Evolutionary conservation across 306 rosid species (phyloP).

Genomic region (Fragaria ananassa): DNA sequence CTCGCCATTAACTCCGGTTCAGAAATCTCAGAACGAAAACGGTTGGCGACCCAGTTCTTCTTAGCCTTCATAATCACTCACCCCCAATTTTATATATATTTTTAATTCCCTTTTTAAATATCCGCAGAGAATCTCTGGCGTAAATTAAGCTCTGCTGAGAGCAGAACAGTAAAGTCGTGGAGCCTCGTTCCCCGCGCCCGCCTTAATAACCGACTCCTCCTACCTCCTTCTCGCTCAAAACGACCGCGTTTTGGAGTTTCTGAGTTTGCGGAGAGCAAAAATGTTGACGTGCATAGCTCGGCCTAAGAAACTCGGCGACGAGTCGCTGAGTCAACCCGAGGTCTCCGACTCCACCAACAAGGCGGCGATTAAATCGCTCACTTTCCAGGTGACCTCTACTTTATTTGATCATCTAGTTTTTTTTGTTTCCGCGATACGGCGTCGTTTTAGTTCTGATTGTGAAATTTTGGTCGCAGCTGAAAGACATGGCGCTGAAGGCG

Average conservation of each 20-base stretch:
- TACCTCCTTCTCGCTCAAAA: background rate
- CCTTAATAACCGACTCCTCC: background rate
- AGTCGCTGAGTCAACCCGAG: constrained; percentile 56
- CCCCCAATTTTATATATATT: background rate
- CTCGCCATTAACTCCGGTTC: background rate
- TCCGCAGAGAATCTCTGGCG: constrained; percentile 24
- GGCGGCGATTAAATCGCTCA: constrained; percentile 63
- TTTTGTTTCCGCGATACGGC: background rate
- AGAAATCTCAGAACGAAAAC: background rate
- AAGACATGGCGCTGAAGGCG: constrained; percentile 93
- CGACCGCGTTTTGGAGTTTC: background rate
- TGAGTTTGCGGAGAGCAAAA: constrained; percentile 9
- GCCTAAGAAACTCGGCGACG: constrained; percentile 74
- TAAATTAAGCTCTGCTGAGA: constrained; percentile 17
- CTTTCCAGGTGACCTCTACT: constrained; percentile 55
- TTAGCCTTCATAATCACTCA: background rate
- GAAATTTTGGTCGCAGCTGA: constrained; percentile 37
- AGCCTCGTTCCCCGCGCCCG: constrained; percentile 24
- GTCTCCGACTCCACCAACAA: constrained; percentile 54
- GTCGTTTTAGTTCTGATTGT: background rate
- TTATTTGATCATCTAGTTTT: too few relatives aligned
- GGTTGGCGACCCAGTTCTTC: background rate
- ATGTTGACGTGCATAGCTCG: constrained; percentile 95
- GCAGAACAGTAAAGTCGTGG: background rate
- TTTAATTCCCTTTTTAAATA: background rate